Conservation (phyloP, 495 filamentous ascomycete genomes). For the Neurospora cerealis region DNA sequence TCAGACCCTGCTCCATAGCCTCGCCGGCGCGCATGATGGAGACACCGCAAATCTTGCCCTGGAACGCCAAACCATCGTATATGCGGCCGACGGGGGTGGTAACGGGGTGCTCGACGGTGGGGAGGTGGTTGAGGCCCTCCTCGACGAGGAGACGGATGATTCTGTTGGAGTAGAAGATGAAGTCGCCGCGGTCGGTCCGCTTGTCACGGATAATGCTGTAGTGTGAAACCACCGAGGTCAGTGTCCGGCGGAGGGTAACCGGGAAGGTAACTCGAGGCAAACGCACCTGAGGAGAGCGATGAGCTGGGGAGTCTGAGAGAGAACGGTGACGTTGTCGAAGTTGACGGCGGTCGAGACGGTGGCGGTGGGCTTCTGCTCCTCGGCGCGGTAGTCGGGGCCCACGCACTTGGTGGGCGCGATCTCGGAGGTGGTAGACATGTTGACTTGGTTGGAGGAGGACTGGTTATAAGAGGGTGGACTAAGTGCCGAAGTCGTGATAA, state of each 20-base stretch:
- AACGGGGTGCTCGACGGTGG: slow-evolving; percentile 75
- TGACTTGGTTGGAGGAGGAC: background rate
- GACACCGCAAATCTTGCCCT: slow-evolving; percentile 97
- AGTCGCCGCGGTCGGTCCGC: slow-evolving; percentile 81
- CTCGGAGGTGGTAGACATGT: slow-evolving; percentile 3
- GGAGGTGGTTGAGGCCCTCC: slow-evolving; percentile 93
- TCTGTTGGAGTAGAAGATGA: slow-evolving; percentile 98
- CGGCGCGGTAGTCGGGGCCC: slow-evolving; percentile 67
- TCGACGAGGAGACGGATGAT: slow-evolving; percentile 98
- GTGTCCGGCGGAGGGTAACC: slow-evolving; percentile 3
- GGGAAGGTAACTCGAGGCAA: slow-evolving; percentile 1
- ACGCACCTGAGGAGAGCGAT: slow-evolving; percentile 95
- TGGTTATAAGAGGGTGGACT: background rate
- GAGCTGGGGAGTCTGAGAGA: slow-evolving; percentile 90
- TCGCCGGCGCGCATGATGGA: slow-evolving; percentile 98
- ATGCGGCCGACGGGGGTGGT: slow-evolving; percentile 81
- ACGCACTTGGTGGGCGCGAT: slow-evolving; percentile 58
- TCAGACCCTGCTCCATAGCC: slow-evolving; percentile 93
- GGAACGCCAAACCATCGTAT: slow-evolving; percentile 89
- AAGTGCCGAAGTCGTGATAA: background rate
- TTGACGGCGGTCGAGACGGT: slow-evolving; percentile 80
- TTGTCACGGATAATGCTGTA: slow-evolving; percentile 87
- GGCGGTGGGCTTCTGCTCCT: slow-evolving; percentile 73
- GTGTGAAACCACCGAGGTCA: slow-evolving; percentile 4
- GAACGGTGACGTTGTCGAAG: slow-evolving; percentile 78